Base-by-base conservation (phyloP, 148 eudicot species). In the Hydrangea macrophylla region DNA sequence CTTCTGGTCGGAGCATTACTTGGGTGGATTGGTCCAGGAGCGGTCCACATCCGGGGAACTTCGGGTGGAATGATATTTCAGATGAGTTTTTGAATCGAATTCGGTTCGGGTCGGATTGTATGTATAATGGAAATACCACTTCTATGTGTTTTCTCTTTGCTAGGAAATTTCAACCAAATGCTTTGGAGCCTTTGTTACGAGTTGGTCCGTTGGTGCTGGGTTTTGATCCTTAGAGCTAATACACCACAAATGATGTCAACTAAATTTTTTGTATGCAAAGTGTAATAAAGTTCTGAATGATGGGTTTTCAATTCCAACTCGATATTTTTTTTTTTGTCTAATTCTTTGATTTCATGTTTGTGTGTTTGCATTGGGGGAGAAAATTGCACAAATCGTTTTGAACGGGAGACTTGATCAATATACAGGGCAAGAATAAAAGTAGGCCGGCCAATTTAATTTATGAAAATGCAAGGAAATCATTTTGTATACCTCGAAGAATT, bases 1-100 rank as follows among this genome's bases (percentile, higher is more conserved):
- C 71, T 35, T 55, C 87, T 0, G 85, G 84, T 15, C 54, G 77
- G 35, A 79, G 70, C 7, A 8, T 88, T 25, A 85, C 93, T 10
- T 84, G 78, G 79, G 84, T 79, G 13, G 84, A 85, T 74, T 90
- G 96, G 96, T 85, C 86, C 0, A 76, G 56, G 23, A 62, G 50
- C 0, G 86, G 89, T 12, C 71, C 89, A n/a, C 96, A 90, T 67
- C 96, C 93, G 0, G 75, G 51, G 15, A 75, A 60, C 42, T 90
- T 75, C 48, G 79, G 73, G 4, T 50, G 68, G 60, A 22, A 28
- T 11, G 81, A 83, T 63, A 75, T 90, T 23, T 75, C 73, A 0
- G 74, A 81, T 1, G 83, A 85, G 62, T 72, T 90, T 22, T 73
- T 90, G 36, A 75, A 80, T 56, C 60, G 67, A 15, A 68, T 87